These are phyloP conservation scores for Zygoascus tannicola DNA, from an alignment of 805 yeast species.

Conservation along the genomic window DNA sequence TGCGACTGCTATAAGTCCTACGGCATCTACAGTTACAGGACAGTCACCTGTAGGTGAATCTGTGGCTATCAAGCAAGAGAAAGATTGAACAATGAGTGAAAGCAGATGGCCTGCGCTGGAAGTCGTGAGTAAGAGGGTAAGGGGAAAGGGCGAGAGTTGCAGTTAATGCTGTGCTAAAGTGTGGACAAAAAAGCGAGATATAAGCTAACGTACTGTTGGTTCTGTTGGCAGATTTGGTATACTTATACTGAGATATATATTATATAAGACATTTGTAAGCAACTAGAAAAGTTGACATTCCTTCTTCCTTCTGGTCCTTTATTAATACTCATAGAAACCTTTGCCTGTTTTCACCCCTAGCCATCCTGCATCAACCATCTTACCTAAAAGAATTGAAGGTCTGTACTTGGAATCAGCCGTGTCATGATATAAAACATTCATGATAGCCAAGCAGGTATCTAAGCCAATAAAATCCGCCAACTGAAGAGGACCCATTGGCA, in stretches of 20 bases:
- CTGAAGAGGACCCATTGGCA: conserved; percentile 39
- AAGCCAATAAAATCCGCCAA: conserved; percentile 37
- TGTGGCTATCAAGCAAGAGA: conserved; percentile 1
- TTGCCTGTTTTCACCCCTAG: conserved; percentile 33
- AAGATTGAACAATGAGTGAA: neutral
- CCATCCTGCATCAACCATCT: conserved; percentile 36
- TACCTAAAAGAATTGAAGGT: conserved; percentile 30
- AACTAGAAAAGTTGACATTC: too few species aligned
- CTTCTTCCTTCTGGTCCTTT: neutral
- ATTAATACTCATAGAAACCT: conserved; percentile 33
- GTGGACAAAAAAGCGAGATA: too few species aligned
- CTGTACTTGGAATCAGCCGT: conserved; percentile 36
- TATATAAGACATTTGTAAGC: too few species aligned
- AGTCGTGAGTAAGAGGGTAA: neutral
- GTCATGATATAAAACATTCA: conserved; percentile 32
- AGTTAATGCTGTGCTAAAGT: too few species aligned
- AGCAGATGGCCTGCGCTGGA: too few species aligned
- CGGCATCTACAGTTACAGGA: neutral
- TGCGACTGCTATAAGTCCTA: conserved; percentile 1
- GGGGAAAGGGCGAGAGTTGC: too few species aligned
- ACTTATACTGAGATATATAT: too few species aligned
- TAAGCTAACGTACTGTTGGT: too few species aligned
- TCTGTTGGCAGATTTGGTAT: too few species aligned
- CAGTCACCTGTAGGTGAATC: neutral
- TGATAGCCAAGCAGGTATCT: conserved; percentile 35